Base-by-base conservation (phyloP, 2,329 filamentous ascomycete genomes). In the Camptophora hylomeconis region DNA sequence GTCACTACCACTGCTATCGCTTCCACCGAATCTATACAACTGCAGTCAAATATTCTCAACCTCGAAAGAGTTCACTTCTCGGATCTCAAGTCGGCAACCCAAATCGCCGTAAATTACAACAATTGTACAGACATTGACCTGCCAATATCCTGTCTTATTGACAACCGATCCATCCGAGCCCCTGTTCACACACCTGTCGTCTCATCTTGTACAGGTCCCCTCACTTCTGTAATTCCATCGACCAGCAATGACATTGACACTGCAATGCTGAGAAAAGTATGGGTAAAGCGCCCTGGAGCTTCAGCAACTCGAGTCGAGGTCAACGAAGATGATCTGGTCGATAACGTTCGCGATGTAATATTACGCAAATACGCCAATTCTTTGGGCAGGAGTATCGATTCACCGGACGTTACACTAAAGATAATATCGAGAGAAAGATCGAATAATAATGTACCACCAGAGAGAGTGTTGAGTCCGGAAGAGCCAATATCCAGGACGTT, bases 341-440 rank as follows among this genome's bases (percentile, higher is more conserved):
- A 98, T 53, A 87, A 94, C 56, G 77, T 93, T 37, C 79, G 87
- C 45, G 89, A 94, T 44, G 73, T 83, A 64, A 89, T 95, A 33
- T 61, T 95, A 44, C 75, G 73, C 47, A 95, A 95, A 61, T 98
- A 95, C 54, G 74, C 75, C 45, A 95, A 98, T 56, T 92, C 84
- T 9, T 65, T 98, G 15, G 87, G 87, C 28, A 75, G 75, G 44
- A 80, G 70, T 29, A 94, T 86, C 53, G 89, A 98, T 57, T 69
- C 89, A 7, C 89, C 89, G 8, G 89, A 98, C 53, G 69, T 98
- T 33, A 75, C 71, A 7, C 64, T 95, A 39, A 75, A 80, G 39
- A 80, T 95, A 42, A 52, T 67, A 10, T 72, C 80, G n/a, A 69
- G 83, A 32, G 77, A 83, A 20, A 50, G 50, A 14, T 47, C 51